phyloP scores from a whole-genome alignment of 345 rosid genomes.

The Kernera saxatilis region DNA sequence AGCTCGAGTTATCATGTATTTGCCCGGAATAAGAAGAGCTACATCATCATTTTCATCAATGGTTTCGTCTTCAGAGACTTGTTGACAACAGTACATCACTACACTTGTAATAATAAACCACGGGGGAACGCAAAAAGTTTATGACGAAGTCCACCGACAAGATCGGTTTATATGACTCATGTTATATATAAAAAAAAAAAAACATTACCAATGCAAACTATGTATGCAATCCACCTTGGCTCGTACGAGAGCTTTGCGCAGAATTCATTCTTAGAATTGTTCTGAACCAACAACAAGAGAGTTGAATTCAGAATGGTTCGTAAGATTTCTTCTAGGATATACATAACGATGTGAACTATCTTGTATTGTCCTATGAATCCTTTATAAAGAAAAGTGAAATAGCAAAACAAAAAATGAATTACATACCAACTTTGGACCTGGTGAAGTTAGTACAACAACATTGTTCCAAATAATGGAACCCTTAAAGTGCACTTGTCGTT shows the following conservation, averaged over 20 bases:
- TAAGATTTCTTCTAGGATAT: not conserved
- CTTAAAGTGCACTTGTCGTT: conserved; percentile 43
- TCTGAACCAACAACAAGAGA: conserved; percentile 44
- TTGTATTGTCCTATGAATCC: not conserved
- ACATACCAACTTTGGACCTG: conserved; percentile 49
- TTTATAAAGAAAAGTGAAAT: not conserved
- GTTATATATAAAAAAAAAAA: not conserved
- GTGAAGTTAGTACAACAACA: conserved; percentile 60
- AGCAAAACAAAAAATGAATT: not conserved
- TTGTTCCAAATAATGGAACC: conserved; percentile 59
- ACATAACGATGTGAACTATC: not conserved
- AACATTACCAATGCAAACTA: conserved; percentile 69
- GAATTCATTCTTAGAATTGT: conserved; percentile 46
- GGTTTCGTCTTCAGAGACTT: conserved; percentile 34
- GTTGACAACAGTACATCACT: conserved; percentile 62
- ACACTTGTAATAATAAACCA: conserved; percentile 43
- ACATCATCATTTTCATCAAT: conserved; percentile 36
- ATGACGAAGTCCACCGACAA: not conserved
- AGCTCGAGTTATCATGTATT: conserved; percentile 84
- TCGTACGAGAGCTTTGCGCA: conserved; percentile 70
- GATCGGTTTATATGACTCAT: not conserved
- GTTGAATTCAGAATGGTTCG: not conserved
- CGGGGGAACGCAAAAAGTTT: not conserved
- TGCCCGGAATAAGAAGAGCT: conserved; percentile 69
- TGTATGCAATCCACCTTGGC: conserved; percentile 88